A percentile compares a stretch with the other conserved stretches of the same genome.
Conservation (phyloP, 306 rosid genomes). For the Adenanthera pavonina region DNA sequence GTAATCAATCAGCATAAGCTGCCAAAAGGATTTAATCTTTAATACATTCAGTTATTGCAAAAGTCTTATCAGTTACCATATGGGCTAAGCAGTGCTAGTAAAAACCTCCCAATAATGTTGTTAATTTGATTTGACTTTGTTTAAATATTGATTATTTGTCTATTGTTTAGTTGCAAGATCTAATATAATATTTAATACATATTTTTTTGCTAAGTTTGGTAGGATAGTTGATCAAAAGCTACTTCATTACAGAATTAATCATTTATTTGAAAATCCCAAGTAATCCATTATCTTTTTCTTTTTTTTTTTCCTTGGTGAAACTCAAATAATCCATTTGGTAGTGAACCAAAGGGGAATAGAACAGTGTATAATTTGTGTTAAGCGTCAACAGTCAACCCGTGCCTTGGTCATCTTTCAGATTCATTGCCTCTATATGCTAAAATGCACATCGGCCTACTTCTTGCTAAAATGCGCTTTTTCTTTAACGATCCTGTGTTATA, state of each 20-base stretch:
- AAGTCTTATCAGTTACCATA: too few relatives aligned
- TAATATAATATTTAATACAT: background rate
- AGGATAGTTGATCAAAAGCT: background rate
- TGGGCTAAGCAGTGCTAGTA: background rate
- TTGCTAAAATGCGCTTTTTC: slow-evolving; percentile 3
- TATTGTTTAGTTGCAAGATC: background rate
- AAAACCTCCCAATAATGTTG: background rate
- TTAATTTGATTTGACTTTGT: slow-evolving; percentile 14
- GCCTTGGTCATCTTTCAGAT: background rate
- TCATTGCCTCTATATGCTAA: background rate
- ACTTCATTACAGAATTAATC: background rate
- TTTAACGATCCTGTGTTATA: slow-evolving; percentile 9
- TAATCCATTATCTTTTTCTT: too few relatives aligned
- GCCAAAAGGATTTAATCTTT: too few relatives aligned
- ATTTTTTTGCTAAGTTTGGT: slow-evolving; percentile 22
- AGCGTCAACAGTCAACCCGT: background rate
- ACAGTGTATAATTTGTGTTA: background rate
- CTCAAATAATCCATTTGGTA: background rate
- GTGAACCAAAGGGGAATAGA: background rate
- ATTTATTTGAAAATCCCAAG: background rate
- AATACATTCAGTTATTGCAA: too few relatives aligned
- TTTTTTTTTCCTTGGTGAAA: too few relatives aligned
- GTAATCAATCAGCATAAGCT: too few relatives aligned
- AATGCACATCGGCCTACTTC: background rate
- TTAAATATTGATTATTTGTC: background rate